Percentiles rank a stretch among this genome's conserved stretches.
Evolutionary conservation across 2,329 filamentous ascomycete genomes (phyloP).

Genomic region (Magnaporthiopsis poae): DNA sequence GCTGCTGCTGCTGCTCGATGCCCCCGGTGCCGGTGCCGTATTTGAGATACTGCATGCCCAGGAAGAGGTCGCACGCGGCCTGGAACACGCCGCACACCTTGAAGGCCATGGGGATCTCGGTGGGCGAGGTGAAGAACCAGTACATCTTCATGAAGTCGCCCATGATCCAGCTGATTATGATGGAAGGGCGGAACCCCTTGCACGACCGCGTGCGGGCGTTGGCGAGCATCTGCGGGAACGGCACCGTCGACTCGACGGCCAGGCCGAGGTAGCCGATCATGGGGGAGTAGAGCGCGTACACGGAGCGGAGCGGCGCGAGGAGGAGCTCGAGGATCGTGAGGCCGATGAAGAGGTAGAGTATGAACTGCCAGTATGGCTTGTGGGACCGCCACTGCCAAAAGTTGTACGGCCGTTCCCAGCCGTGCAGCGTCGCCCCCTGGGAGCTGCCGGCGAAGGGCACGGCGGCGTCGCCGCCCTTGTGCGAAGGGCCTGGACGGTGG

Average conservation of each 20-base stretch:
- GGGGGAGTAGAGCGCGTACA: constrained; percentile 58
- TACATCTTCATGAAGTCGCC: constrained; percentile 83
- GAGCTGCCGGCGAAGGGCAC: constrained; percentile 50
- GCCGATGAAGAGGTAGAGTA: constrained; percentile 55
- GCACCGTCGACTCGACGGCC: constrained; percentile 69
- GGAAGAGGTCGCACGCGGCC: constrained; percentile 62
- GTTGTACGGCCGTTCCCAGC: constrained; percentile 53
- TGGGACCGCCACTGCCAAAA: constrained; percentile 76
- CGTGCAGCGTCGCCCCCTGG: constrained; percentile 28
- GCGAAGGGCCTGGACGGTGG: constrained; percentile 49
- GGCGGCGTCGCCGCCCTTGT: constrained; percentile 50
- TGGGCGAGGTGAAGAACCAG: constrained; percentile 66
- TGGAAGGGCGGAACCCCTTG: constrained; percentile 66
- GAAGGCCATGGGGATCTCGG: constrained; percentile 65
- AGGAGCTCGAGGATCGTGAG: constrained; percentile 59
- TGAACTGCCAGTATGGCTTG: constrained; percentile 71
- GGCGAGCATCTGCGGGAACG: constrained; percentile 65
- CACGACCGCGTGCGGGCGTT: constrained; percentile 61
- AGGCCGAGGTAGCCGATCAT: constrained; percentile 67
- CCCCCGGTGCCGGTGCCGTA: constrained; percentile 50
- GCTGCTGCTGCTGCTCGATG: constrained; percentile 16
- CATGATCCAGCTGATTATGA: constrained; percentile 67
- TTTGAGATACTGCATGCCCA: constrained; percentile 65
- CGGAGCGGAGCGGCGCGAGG: constrained; percentile 42
- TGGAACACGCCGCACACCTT: constrained; percentile 77